Evolutionary conservation across 1,139 yeast species (phyloP).

Genomic region (Eremothecium sinecaudum): DNA sequence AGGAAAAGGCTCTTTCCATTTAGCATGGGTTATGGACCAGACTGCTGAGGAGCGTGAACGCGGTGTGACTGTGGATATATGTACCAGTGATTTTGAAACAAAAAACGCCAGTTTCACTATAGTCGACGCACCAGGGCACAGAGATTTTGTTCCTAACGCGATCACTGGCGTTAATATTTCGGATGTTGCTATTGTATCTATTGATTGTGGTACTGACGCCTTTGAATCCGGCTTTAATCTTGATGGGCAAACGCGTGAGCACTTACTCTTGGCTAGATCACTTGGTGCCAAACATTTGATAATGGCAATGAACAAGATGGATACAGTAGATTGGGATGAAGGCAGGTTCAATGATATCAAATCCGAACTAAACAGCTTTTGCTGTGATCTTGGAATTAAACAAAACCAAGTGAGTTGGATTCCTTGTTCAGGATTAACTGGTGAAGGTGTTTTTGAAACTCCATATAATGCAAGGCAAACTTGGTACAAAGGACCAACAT

Average conservation of each 20-base stretch:
- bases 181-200: conserved; percentile 42
- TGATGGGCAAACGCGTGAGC: conserved; percentile 94
- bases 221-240: conserved; percentile 81
- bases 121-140: conserved; percentile 97
- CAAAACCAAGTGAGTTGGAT: conserved; percentile 48
- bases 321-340: conserved; percentile 59
- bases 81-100: conserved; percentile 78
- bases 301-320: conserved; percentile 85
- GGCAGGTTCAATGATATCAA: conserved; percentile 55
- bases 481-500: conserved; percentile 66
- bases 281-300: conserved; percentile 70
- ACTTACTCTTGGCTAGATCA: conserved; percentile 71
- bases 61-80: conserved; percentile 92
- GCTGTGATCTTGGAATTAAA: conserved; percentile 56
- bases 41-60: conserved; percentile 79
- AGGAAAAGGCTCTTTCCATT: conserved; percentile 89
- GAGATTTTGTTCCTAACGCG: conserved; percentile 97
- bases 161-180: conserved; percentile 94
- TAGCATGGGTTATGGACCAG: conserved; percentile 98
- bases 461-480: conserved; percentile 25
- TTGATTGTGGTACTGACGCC: conserved; percentile 72
- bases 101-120: conserved; percentile 59
- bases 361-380: conserved; percentile 47
- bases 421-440: conserved; percentile 81
- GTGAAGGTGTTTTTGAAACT: conserved; percentile 59